Evolutionary conservation across 148 eudicot species (phyloP).

Genomic region (Linanthus parryae): DNA sequence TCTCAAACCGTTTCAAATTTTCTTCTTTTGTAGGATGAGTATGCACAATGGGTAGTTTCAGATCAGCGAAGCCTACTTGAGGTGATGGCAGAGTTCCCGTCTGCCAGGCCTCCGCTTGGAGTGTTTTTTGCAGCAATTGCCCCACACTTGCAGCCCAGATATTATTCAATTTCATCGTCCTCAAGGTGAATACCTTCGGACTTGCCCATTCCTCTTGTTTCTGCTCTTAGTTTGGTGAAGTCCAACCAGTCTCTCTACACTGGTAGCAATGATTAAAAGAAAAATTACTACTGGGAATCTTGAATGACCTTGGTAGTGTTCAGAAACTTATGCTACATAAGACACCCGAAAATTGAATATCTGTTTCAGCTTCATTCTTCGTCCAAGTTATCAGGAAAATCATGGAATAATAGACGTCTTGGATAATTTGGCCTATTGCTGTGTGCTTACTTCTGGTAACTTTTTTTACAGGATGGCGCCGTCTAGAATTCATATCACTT

Average conservation of each 20-base stretch:
- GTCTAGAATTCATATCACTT: conserved; percentile 86
- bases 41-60: conserved; percentile 75
- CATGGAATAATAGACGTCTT: conserved; percentile 2
- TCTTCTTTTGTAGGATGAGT: conserved; percentile 85
- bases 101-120: conserved; percentile 90
- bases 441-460: conserved; percentile 1
- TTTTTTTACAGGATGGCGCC: conserved; percentile 64
- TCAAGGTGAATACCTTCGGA: conserved; percentile 41
- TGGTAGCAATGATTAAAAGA: too few relatives aligned
- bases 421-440: too few relatives aligned
- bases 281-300: too few relatives aligned
- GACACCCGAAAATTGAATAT: neutral
- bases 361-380: neutral
- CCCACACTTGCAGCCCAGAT: conserved; percentile 92
- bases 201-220: neutral
- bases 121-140: conserved; percentile 96
- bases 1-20: too few relatives aligned
- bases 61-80: conserved; percentile 94
- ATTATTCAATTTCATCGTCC: conserved; percentile 94
- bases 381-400: neutral
- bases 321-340: neutral
- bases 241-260: too few relatives aligned
- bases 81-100: conserved; percentile 84
- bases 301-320: neutral
- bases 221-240: neutral